These are phyloP conservation scores for Nissolia schottii DNA, from an alignment of 306 rosid species.

Conservation along the genomic window DNA sequence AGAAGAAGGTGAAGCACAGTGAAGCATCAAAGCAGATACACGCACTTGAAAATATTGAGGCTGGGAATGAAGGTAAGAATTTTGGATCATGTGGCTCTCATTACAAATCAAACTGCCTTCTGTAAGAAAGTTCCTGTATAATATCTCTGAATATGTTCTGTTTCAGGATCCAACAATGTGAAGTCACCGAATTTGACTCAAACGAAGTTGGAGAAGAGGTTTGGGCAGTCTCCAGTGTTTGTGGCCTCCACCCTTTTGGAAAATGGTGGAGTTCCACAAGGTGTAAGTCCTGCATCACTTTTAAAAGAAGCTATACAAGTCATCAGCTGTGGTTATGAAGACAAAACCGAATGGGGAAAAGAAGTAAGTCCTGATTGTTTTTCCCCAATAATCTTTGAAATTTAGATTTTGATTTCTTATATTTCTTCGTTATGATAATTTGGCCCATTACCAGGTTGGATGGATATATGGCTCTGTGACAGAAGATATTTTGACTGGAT, in stretches of 20 bases:
- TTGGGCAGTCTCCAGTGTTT: conserved; percentile 92
- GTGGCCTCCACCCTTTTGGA: conserved; percentile 71
- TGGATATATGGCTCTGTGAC: conserved; percentile 99
- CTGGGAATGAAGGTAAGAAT: conserved; percentile 60
- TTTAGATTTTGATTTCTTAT: neutral
- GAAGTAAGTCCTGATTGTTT: conserved; percentile 47
- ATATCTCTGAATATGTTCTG: conserved; percentile 7
- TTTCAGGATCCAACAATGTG: conserved; percentile 49
- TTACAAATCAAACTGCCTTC: neutral
- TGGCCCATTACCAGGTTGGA: conserved; percentile 60
- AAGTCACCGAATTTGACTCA: conserved; percentile 49
- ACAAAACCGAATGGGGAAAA: conserved; percentile 97
- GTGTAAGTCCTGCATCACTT: conserved; percentile 73
- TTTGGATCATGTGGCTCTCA: neutral
- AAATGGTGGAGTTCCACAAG: conserved; percentile 69
- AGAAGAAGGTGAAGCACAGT: conserved; percentile 79
- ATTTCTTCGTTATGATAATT: neutral
- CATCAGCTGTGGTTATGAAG: conserved; percentile 96
- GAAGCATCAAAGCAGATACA: conserved; percentile 96
- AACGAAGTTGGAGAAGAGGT: conserved; percentile 80
- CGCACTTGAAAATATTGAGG: conserved; percentile 92
- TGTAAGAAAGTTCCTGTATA: neutral
- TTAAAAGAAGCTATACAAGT: conserved; percentile 93
- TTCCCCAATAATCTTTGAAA: neutral
- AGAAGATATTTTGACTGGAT: conserved; percentile 97